Base-by-base conservation (phyloP, 1,284 basidiomycete genomes). In the Tilletia caries region DNA sequence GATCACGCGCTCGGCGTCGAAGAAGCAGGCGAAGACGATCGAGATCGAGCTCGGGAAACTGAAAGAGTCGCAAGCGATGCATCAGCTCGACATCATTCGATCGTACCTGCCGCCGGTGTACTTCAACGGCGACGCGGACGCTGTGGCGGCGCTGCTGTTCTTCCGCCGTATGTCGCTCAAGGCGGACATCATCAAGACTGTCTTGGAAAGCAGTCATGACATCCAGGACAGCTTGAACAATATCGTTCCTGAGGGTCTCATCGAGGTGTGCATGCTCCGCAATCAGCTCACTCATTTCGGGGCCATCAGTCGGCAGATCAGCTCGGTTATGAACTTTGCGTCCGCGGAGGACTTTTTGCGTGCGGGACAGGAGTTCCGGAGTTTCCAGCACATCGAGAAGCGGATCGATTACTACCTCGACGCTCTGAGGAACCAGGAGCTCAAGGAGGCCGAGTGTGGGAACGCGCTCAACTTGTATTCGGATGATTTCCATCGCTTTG, bases 321-420 rank as follows among this genome's bases (percentile, higher is more conserved):
- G 74, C 3, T 81, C 80, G 5, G 76, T 81, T 48, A 67, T 83
- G n/a, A 67, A 70, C 12, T 71, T 76, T 0, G 79, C 78, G 18
- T 71, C 79, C 1, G 71, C 73, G 15, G 75, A 75, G 46, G 71
- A 77, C 15, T 83, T 82, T 69, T 58, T 82, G 5, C 71, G 73
- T 2, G 75, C 92, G 67, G 95, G 94, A 1, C 88, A 91, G 34
- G 87, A 96, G 33, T 92, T 89, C 75, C 87, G 88, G 8, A 95
- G 98, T 73, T 72, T 76, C 34, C 88, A 97, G 46, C 91, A 91
- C 0, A 89, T 97, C 82, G 95, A 98, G 85, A 91, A 91, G 82
- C 88, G 91, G 50, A 88, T 98, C 67, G 94, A 98, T 79, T 89
- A 91, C 84, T 95, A 95, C 83, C 89, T 98, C 70, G 91, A 91